Evolutionary conservation across 345 rosid genomes (phyloP).

Genomic region (Arabidopsis suecica): DNA sequence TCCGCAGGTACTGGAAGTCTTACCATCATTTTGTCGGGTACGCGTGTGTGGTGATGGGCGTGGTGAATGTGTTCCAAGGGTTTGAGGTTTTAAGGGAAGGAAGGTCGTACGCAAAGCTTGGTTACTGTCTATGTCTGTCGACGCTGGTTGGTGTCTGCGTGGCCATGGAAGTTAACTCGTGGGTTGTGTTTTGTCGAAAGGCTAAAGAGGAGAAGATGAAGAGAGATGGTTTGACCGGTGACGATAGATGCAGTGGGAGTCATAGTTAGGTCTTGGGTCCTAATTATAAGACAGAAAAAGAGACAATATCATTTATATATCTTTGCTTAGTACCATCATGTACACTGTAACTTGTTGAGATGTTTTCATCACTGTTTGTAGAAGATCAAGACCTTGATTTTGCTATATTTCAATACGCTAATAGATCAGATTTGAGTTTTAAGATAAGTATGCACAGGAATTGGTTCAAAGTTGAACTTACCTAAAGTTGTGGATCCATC

Average conservation of each 20-base stretch:
- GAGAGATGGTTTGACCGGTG: slow-evolving; percentile 65
- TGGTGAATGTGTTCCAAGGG: slow-evolving; percentile 97
- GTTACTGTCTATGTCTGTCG: slow-evolving; percentile 77
- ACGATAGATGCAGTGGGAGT: slow-evolving; percentile 35
- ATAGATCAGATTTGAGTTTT: slow-evolving; percentile 5
- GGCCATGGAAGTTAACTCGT: slow-evolving; percentile 90
- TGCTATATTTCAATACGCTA: background rate
- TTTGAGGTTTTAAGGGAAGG: slow-evolving; percentile 85
- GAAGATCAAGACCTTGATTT: slow-evolving; percentile 31
- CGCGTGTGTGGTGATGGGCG: slow-evolving; percentile 82
- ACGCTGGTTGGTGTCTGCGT: slow-evolving; percentile 75
- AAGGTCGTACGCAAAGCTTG: slow-evolving; percentile 69
- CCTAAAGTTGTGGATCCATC: slow-evolving; percentile 19
- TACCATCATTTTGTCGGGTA: slow-evolving; percentile 98
- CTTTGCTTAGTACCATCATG: slow-evolving; percentile 11
- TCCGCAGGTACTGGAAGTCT: slow-evolving; percentile 92
- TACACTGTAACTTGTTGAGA: slow-evolving; percentile 17
- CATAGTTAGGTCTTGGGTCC: slow-evolving; percentile 40
- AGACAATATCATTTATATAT: background rate
- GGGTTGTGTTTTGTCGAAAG: slow-evolving; percentile 94
- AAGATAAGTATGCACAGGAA: background rate
- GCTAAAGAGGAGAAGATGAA: slow-evolving; percentile 92
- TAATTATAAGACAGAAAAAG: slow-evolving; percentile 19
- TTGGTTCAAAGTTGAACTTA: background rate
- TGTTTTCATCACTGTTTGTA: slow-evolving; percentile 23